These are phyloP conservation scores for Straminergon stramineum DNA, from an alignment of 225 moss, liverwort and hornwort genomes.

Conservation along the genomic window DNA sequence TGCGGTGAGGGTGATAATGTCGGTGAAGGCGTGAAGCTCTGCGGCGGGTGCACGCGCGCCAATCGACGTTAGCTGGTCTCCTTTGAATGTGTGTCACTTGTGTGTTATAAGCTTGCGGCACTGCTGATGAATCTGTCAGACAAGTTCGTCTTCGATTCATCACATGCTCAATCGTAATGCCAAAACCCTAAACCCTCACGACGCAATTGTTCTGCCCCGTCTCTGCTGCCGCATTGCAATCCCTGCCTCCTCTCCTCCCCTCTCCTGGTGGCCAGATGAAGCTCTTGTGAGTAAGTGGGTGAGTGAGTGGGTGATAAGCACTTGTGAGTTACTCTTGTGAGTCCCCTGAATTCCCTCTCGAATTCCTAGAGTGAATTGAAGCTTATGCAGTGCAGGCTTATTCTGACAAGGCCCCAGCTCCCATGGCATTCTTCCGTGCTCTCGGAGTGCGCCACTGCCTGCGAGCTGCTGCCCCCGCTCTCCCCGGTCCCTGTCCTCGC, in stretches of 20 bases:
- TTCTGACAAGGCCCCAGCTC: background rate
- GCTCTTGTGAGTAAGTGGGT: background rate
- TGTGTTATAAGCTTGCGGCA: background rate
- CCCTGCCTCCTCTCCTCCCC: background rate
- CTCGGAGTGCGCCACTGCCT: background rate
- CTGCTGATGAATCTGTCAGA: background rate
- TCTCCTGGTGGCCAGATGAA: background rate
- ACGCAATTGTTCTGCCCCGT: background rate
- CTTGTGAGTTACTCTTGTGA: background rate
- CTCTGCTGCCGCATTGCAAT: background rate
- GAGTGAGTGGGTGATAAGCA: background rate
- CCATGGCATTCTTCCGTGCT: slow-evolving; percentile 3
- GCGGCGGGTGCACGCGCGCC: background rate
- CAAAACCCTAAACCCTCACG: background rate
- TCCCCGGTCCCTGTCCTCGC: background rate
- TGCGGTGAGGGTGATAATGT: background rate
- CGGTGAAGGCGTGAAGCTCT: background rate
- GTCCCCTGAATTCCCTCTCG: background rate
- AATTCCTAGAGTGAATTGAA: background rate
- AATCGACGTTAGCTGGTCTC: background rate
- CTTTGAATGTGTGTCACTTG: background rate
- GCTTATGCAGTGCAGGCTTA: background rate
- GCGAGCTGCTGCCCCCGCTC: background rate
- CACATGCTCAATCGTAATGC: background rate
- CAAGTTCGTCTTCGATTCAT: background rate